Conservation (phyloP, 176 grass and related monocot genomes). For the Aechmea fasciata region DNA sequence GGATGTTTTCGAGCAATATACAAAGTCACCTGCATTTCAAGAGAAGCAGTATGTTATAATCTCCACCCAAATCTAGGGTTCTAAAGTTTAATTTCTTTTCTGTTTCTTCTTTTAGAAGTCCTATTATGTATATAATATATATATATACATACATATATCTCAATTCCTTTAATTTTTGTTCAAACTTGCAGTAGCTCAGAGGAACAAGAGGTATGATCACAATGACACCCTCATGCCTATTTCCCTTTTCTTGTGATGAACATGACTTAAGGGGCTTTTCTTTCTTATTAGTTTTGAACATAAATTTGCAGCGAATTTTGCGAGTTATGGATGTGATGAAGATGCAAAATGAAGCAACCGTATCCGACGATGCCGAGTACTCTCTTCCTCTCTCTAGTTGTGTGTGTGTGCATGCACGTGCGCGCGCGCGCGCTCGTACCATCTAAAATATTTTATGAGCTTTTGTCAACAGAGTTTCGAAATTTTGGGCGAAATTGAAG, state of each 20-base stretch:
- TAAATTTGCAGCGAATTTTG: background rate
- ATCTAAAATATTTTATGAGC: too few species aligned
- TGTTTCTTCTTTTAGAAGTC: background rate
- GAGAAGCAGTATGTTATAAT: conserved; percentile 2
- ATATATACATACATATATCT: background rate
- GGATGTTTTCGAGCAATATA: background rate
- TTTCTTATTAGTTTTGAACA: background rate
- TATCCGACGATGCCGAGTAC: background rate
- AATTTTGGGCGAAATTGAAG: too few species aligned
- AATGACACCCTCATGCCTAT: background rate
- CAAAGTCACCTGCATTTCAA: background rate
- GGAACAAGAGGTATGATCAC: conserved; percentile 5
- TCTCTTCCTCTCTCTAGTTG: background rate
- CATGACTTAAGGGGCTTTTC: background rate
- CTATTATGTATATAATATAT: background rate
- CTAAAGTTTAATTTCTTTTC: background rate
- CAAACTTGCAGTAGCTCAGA: background rate
- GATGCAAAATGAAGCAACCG: background rate
- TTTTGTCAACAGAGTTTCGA: too few species aligned
- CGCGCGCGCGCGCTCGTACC: background rate
- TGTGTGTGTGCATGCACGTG: background rate
- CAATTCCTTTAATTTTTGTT: background rate
- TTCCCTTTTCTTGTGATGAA: too few species aligned
- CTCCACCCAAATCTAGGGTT: background rate
- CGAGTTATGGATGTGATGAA: background rate